Evolutionary conservation across 2,329 filamentous ascomycete species (phyloP).

Genomic region (Penicillium sp.): DNA sequence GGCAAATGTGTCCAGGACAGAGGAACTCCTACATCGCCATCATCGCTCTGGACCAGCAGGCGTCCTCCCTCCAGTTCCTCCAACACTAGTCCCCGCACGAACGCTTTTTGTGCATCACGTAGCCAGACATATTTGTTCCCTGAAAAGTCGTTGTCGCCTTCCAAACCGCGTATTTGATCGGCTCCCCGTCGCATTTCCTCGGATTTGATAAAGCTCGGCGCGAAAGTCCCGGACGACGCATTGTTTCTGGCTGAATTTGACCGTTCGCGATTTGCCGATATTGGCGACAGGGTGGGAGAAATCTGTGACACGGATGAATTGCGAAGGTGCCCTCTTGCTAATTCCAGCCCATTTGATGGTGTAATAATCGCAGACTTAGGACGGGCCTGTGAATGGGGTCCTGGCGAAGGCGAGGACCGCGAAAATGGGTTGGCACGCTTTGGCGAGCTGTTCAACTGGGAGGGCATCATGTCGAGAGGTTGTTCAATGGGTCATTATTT

Average conservation of each 20-base stretch:
- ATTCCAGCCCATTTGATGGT: slow-evolving; percentile 49
- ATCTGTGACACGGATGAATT: slow-evolving; percentile 67
- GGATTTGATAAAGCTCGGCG: slow-evolving; percentile 90
- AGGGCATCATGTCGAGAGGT: slow-evolving; percentile 49
- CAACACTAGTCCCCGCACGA: slow-evolving; percentile 88
- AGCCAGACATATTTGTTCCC: slow-evolving; percentile 98
- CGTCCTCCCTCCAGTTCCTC: slow-evolving; percentile 69
- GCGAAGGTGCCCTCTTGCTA: slow-evolving; percentile 58
- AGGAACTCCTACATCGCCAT: slow-evolving; percentile 68
- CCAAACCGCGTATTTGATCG: slow-evolving; percentile 66
- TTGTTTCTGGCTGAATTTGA: slow-evolving; percentile 65
- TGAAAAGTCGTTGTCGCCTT: slow-evolving; percentile 98
- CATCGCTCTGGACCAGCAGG: slow-evolving; percentile 86
- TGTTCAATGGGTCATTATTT: slow-evolving; percentile 33
- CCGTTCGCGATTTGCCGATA: slow-evolving; percentile 44
- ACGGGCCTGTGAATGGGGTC: slow-evolving; percentile 48
- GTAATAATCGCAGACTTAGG: slow-evolving; percentile 75
- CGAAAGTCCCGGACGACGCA: slow-evolving; percentile 76
- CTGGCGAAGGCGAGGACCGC: slow-evolving; percentile 64
- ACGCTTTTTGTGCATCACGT: slow-evolving; percentile 79
- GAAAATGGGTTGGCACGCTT: slow-evolving; percentile 79
- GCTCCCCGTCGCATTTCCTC: slow-evolving; percentile 66
- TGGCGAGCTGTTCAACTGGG: slow-evolving; percentile 61
- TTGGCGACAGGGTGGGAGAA: slow-evolving; percentile 44
- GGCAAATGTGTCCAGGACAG: neutral